Base-by-base conservation (phyloP, 495 filamentous ascomycete genomes). In the Lindgomyces ingoldianus region DNA sequence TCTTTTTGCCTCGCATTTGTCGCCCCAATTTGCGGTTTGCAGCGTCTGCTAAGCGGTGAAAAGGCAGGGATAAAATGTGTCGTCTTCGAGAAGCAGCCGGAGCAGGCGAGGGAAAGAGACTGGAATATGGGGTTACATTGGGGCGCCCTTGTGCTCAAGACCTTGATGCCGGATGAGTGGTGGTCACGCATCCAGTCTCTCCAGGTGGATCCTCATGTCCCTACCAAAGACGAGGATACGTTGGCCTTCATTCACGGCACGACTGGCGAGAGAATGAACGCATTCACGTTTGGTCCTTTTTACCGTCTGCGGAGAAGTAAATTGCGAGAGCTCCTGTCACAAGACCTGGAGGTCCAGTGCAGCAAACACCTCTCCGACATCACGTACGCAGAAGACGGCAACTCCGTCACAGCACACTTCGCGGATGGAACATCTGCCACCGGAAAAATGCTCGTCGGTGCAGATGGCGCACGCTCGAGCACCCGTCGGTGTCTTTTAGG, bases 111-210 rank as follows among this genome's bases (percentile, higher is more conserved):
- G n/a, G 64, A 72, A 9, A 76, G 83, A 3, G 82, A 86, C 70
- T 86, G 84, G 84, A 82, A 79, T 29, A 81, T 85, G 61, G 74
- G 79, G 6, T 69, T 84, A 11, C 82, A 86, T 63, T 87, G 84
- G 84, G 80, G 77, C 0, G 70, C 76, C 11, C 68, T 71, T 0
- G 70, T 78, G 1, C 71, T 84, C 0, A 71, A 72, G 12, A 65
- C 73, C 1, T 74, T 74, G n/a, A 62, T 82, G n/a, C 67, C 79
- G 0, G 63, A 72, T 0, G 66, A 76, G 8, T 66, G 75, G 44
- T 73, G 65, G 63, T 66, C 62, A 25, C 64, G 73, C 4, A 72
- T 78, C 42, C 65, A 77, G 24, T 73, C 77, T 56, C 48, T 77
- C 26, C 74, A 83, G 72, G 74, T 81, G 65, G 65, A 74, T 68